Evolutionary conservation across 345 rosid genomes (phyloP), one percentile per base, ranked within the genome.

Genomic region (Pistacia atlantica): DNA sequence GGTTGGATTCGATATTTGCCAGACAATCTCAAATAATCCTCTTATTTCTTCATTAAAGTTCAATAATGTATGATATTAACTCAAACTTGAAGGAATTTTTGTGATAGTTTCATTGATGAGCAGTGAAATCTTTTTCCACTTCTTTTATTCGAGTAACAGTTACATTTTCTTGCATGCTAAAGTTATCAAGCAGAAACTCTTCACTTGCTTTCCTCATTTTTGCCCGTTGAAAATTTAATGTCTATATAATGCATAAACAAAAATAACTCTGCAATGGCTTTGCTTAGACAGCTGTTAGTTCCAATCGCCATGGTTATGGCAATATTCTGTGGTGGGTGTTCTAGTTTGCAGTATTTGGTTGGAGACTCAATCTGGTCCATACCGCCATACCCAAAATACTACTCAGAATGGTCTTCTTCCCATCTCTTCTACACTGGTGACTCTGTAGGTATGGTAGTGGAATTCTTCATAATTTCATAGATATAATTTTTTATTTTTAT

Each of bases 351-450:
- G 25, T 22, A 84, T 67, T 70, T 20, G 17, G 86, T 87, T 11
- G 88, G 90, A 45, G 88, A 66, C 75, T 63, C 84, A 2, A 61
- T 57, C 45, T 22, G 25, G 25, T 22, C 25, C 25, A 22, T 0
- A 22, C 25, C 25, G 25, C 25, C 25, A 22, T 22, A 22, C 25
- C 25, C 25, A 22, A 22, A 22, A 22, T 22, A 22, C 25, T 22
- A 22, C 25, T 22, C 25, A 22, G 25, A 22, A 22, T 22, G 25
- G 25, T 22, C 25, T 22, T 22, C 25, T 22, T 22, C 25, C 25
- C 25, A 22, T 22, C 25, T 22, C 25, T 22, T 22, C 25, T 22
- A 22, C 25, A 22, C 25, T 22, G 25, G 25, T 22, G 25, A 22
- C 25, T 22, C 25, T 22, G 25, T 22, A 22, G 25, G 25, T 22